Percentiles rank a stretch among this genome's conserved stretches.
These are phyloP conservation scores for Citrus trifoliata DNA, from an alignment of 345 rosid genomes.

Conservation along the genomic window DNA sequence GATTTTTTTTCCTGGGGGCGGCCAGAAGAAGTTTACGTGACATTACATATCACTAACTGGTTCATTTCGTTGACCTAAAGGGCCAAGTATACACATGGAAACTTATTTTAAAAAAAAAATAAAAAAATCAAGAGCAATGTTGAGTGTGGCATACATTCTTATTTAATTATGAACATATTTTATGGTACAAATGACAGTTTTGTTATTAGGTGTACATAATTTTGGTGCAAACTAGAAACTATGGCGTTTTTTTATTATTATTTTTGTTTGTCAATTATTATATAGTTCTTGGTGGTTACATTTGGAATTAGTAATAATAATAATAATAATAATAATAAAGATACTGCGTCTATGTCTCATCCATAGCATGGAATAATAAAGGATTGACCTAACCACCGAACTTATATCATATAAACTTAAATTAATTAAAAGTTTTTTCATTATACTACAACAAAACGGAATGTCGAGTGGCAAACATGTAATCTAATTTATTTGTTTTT, in stretches of 20 bases:
- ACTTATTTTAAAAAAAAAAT: background rate
- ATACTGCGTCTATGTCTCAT: conserved; percentile 20
- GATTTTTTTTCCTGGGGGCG: background rate
- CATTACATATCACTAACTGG: background rate
- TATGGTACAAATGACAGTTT: conserved; percentile 15
- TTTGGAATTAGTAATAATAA: background rate
- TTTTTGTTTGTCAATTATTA: background rate
- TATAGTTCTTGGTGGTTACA: conserved; percentile 10
- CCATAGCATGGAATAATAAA: conserved; percentile 33
- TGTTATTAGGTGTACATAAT: conserved; percentile 20
- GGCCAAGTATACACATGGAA: background rate
- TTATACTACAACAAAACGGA: conserved; percentile 10
- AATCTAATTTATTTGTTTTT: conserved; percentile 1
- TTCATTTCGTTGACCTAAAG: conserved; percentile 26
- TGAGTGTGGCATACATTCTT: conserved; percentile 22
- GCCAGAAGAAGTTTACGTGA: background rate
- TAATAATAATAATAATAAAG: background rate
- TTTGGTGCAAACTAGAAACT: conserved; percentile 18
- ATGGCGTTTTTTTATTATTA: background rate
- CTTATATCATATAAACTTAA: background rate
- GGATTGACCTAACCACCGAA: conserved; percentile 37
- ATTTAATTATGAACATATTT: conserved; percentile 14
- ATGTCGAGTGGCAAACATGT: conserved; percentile 21
- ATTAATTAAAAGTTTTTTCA: background rate
- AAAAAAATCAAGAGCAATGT: conserved; percentile 29